Percentiles rank a stretch among this genome's conserved stretches.
Evolutionary conservation across 352 stramenopile species (phyloP).

Genomic region (Phytophthora uliginosa): DNA sequence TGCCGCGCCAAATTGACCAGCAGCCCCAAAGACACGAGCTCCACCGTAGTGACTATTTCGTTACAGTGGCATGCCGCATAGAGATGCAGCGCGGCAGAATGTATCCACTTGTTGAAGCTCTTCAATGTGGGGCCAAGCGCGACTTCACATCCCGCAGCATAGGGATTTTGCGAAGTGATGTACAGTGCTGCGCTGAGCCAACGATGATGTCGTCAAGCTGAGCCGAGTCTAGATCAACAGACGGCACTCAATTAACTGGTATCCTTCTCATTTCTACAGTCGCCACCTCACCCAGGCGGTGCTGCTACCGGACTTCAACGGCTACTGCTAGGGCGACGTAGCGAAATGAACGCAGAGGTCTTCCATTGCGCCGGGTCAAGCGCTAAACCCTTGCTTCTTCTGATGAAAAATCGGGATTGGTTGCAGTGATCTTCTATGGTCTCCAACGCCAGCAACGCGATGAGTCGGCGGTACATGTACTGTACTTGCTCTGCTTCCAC

Average conservation of each 20-base stretch:
- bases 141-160: too few relatives aligned
- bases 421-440: not conserved
- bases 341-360: not conserved
- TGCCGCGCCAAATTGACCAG: slow-evolving; percentile 10
- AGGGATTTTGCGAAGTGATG: not conserved
- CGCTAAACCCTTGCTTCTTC: not conserved
- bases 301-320: not conserved
- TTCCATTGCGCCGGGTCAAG: not conserved
- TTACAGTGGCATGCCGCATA: not conserved
- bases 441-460: not conserved
- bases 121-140: not conserved
- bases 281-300: not conserved
- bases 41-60: not conserved
- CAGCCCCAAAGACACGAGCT: slow-evolving; percentile 18
- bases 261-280: not conserved
- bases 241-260: not conserved
- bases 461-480: not conserved
- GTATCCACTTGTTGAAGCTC: not conserved
- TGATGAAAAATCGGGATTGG: not conserved
- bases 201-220: not conserved
- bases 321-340: not conserved
- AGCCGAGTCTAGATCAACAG: not conserved
- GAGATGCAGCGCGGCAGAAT: not conserved
- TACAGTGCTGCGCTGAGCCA: not conserved
- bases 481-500: not conserved